phyloP scores from a whole-genome alignment of 2,329 filamentous ascomycete species.

The Epichloe glyceriae region DNA sequence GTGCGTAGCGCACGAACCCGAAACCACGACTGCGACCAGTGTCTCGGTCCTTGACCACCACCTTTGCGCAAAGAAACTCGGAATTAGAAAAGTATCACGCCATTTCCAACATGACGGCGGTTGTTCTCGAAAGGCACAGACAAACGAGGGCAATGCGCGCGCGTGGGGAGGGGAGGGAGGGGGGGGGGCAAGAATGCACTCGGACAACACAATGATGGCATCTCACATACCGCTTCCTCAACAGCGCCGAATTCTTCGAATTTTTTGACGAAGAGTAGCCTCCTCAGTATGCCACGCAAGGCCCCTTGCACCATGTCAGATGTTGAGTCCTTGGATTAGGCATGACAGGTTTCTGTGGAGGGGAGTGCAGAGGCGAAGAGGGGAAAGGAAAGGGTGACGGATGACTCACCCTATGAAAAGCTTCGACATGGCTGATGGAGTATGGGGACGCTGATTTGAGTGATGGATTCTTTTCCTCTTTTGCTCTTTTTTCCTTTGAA shows the following conservation, averaged over 20 bases:
- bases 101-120: not conserved
- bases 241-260: constrained; percentile 86
- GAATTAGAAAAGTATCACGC: constrained; percentile 11
- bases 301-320: constrained; percentile 45
- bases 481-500: not conserved
- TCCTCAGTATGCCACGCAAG: constrained; percentile 98
- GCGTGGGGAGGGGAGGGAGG: not conserved
- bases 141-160: not conserved
- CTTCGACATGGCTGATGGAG: constrained; percentile 59
- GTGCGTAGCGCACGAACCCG: constrained; percentile 83
- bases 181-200: not conserved
- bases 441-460: constrained; percentile 3
- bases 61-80: constrained; percentile 36
- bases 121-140: not conserved
- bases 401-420: constrained; percentile 77
- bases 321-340: not conserved
- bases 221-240: constrained; percentile 78
- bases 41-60: constrained; percentile 95
- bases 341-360: not conserved
- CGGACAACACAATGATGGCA: constrained; percentile 2
- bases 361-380: not conserved
- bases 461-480: not conserved
- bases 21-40: constrained; percentile 95
- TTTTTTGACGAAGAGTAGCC: constrained; percentile 71
- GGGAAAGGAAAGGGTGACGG: not conserved